phyloP scores from a whole-genome alignment of 345 rosid species.

The Triadica sebifera region DNA sequence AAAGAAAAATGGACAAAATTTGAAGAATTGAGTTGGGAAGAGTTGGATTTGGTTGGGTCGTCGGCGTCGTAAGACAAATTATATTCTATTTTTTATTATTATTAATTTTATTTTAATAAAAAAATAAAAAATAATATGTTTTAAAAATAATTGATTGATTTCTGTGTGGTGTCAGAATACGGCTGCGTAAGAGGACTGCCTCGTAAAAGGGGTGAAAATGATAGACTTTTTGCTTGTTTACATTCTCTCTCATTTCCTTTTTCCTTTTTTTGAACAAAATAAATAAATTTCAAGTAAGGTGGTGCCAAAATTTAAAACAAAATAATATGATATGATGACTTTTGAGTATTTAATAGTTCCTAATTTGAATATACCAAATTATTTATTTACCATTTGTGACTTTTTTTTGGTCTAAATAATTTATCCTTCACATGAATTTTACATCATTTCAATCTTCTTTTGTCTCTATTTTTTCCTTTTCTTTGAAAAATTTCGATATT shows the following conservation, averaged over 20 bases:
- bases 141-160: not conserved
- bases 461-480: too few relatives aligned
- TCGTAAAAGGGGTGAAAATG: not conserved
- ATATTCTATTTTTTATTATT: not conserved
- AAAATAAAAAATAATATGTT: not conserved
- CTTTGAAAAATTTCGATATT: too few relatives aligned
- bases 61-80: conserved; percentile 22
- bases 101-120: not conserved
- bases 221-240: not conserved
- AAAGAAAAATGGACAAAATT: not conserved
- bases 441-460: too few relatives aligned
- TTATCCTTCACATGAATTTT: too few relatives aligned
- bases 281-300: too few relatives aligned
- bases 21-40: not conserved
- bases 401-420: too few relatives aligned
- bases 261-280: not conserved
- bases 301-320: too few relatives aligned
- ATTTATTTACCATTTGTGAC: too few relatives aligned
- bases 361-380: too few relatives aligned
- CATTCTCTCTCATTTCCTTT: conserved; percentile 1
- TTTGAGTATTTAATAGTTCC: too few relatives aligned
- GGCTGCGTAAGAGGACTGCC: not conserved
- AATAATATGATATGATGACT: too few relatives aligned
- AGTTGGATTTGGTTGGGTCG: conserved; percentile 18
- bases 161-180: too few relatives aligned